Evolutionary conservation across 768 basidiomycete species (phyloP).

Genomic region (Suillus subalutaceus): DNA sequence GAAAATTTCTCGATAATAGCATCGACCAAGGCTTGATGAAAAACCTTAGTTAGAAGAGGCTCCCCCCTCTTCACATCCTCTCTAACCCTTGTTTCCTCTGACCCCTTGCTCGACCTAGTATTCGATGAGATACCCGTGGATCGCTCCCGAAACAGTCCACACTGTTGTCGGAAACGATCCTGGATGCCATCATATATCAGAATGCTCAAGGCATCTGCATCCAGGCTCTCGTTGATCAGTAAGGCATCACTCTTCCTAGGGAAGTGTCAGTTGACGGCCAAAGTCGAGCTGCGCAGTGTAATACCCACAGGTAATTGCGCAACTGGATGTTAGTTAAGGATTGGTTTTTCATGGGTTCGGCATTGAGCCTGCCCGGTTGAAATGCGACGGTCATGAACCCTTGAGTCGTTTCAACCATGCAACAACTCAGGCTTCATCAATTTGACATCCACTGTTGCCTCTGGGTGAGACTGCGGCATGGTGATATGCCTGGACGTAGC

Average conservation of each 20-base stretch:
- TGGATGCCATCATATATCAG: conserved; percentile 32
- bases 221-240: conserved; percentile 24
- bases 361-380: conserved; percentile 13
- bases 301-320: conserved; percentile 22
- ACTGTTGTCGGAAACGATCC: conserved; percentile 25
- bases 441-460: conserved; percentile 13
- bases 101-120: background rate
- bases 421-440: conserved; percentile 33
- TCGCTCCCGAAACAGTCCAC: conserved; percentile 25
- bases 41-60: background rate
- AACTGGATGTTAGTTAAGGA: conserved; percentile 17
- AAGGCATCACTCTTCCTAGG: conserved; percentile 28
- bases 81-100: background rate
- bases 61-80: conserved; percentile 11
- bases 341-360: conserved; percentile 2
- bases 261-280: background rate
- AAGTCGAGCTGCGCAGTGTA: background rate
- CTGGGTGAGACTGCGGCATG: conserved; percentile 12
- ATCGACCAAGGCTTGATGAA: conserved; percentile 25
- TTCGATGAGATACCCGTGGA: background rate
- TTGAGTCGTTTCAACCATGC: conserved; percentile 42
- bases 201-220: conserved; percentile 27
- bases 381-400: conserved; percentile 40
- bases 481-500: conserved; percentile 18
- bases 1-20: conserved; percentile 26